Conservation (phyloP, 73 alveolate species). For the Paramecium caudatum region DNA sequence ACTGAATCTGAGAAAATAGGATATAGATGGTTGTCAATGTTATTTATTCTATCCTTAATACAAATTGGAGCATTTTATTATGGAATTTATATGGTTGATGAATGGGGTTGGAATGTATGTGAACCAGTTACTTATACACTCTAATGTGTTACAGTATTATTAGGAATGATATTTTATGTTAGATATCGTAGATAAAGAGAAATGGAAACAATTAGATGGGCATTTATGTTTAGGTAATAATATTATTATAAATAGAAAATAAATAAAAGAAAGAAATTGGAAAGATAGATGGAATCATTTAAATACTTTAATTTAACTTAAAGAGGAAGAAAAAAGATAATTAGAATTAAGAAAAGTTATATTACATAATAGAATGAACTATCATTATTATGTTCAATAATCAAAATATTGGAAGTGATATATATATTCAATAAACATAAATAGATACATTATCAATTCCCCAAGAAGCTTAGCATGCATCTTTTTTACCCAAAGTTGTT, state of each 20-base stretch:
- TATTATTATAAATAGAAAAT: conserved; percentile 3
- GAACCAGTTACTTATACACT: conserved; percentile 57
- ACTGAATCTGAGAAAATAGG: conserved; percentile 46
- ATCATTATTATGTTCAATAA: conserved; percentile 62
- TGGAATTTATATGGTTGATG: conserved; percentile 66
- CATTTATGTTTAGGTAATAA: conserved; percentile 47
- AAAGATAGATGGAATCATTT: conserved; percentile 46
- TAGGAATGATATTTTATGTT: conserved; percentile 55
- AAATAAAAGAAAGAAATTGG: conserved; percentile 30
- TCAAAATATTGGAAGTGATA: conserved; percentile 2
- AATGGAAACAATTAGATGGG: conserved; percentile 39
- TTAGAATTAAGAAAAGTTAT: not conserved
- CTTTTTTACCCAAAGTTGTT: conserved; percentile 51
- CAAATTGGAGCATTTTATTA: conserved; percentile 38
- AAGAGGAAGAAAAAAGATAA: conserved; percentile 5
- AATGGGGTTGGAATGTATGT: conserved; percentile 68
- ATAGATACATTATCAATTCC: conserved; percentile 63
- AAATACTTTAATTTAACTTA: not conserved
- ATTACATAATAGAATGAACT: conserved; percentile 17
- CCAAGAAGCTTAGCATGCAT: conserved; percentile 67
- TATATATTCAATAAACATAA: conserved; percentile 28
- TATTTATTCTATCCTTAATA: conserved; percentile 10
- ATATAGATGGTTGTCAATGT: not conserved
- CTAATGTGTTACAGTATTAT: conserved; percentile 30
- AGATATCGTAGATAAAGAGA: conserved; percentile 60